These are phyloP conservation scores for Magnusiomyces tetraspermus DNA, from an alignment of 1,139 yeast genomes.

Conservation along the genomic window DNA sequence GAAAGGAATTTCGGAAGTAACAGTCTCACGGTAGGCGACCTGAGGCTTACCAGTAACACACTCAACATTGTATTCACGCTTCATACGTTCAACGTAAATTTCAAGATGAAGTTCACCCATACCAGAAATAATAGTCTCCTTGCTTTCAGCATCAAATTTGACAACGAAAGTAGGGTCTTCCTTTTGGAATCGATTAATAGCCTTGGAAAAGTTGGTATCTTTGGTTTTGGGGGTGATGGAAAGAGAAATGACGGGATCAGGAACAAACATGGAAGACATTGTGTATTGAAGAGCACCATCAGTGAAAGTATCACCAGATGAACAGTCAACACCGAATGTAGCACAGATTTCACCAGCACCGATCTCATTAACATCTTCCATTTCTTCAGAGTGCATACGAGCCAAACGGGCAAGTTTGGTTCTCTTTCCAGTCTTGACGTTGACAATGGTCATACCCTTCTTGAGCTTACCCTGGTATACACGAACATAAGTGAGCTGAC, in stretches of 20 bases:
- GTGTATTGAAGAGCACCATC: slow-evolving; percentile 61
- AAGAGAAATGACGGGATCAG: slow-evolving; percentile 93
- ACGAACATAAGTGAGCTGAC: slow-evolving; percentile 92
- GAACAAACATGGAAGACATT: slow-evolving; percentile 97
- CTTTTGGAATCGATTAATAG: slow-evolving; percentile 92
- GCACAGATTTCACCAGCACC: slow-evolving; percentile 99
- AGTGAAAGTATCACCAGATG: slow-evolving; percentile 98
- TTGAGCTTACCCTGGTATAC: slow-evolving; percentile 92
- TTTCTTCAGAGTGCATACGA: slow-evolving; percentile 97
- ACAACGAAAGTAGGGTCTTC: slow-evolving; percentile 98
- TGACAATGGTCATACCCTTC: slow-evolving; percentile 83
- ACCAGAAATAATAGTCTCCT: slow-evolving; percentile 93
- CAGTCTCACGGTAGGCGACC: slow-evolving; percentile 95
- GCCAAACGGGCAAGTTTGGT: slow-evolving; percentile 92
- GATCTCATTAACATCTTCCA: slow-evolving; percentile 94
- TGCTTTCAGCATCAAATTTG: slow-evolving; percentile 78
- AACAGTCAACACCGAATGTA: slow-evolving; percentile 96
- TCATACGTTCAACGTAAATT: slow-evolving; percentile 95
- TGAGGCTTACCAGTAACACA: slow-evolving; percentile 96
- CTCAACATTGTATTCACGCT: slow-evolving; percentile 92
- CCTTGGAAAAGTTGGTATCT: slow-evolving; percentile 89
- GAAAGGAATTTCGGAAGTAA: slow-evolving; percentile 62
- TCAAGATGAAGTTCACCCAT: slow-evolving; percentile 98
- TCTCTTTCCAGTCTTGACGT: slow-evolving; percentile 86
- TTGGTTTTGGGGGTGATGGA: slow-evolving; percentile 82